Conservation (phyloP, 805 yeast genomes). For the Clavispora vitiphila region DNA sequence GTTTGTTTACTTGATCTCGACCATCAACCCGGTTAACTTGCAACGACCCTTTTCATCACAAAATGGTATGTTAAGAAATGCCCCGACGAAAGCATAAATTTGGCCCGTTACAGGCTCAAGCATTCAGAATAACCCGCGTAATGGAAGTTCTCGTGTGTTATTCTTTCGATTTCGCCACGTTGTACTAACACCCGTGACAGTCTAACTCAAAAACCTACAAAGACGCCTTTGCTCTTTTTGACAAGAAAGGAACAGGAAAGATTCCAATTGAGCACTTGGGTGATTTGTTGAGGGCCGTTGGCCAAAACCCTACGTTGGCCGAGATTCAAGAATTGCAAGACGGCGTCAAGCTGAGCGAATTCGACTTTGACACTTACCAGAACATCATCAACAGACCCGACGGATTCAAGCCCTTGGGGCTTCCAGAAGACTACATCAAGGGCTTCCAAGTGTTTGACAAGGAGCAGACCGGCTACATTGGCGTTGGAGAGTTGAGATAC, state of each 20-base stretch:
- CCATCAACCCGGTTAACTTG: background rate
- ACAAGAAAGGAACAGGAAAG: slow-evolving; percentile 91
- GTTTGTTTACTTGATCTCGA: slow-evolving; percentile 1
- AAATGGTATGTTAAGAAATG: background rate
- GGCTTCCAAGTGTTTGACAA: slow-evolving; percentile 95
- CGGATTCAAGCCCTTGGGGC: slow-evolving; percentile 82
- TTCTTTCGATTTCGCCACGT: background rate
- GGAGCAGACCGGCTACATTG: slow-evolving; percentile 90
- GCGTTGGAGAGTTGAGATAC: slow-evolving; percentile 94
- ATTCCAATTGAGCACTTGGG: slow-evolving; percentile 83
- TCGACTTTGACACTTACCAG: slow-evolving; percentile 74
- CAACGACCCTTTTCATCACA: background rate
- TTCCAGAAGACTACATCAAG: slow-evolving; percentile 86
- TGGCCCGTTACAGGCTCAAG: background rate
- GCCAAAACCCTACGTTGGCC: slow-evolving; percentile 95
- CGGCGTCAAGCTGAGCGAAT: slow-evolving; percentile 40
- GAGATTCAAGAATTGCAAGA: slow-evolving; percentile 57
- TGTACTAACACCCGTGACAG: slow-evolving; percentile 11
- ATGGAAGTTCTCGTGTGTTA: background rate
- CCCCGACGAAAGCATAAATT: background rate
- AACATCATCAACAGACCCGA: slow-evolving; percentile 79
- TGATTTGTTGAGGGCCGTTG: slow-evolving; percentile 92
- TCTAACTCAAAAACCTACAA: slow-evolving; percentile 49
- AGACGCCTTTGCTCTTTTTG: slow-evolving; percentile 95
- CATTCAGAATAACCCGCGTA: no score